These are phyloP conservation scores for Lentinula aciculospora DNA, from an alignment of 768 basidiomycete genomes.

Conservation along the genomic window DNA sequence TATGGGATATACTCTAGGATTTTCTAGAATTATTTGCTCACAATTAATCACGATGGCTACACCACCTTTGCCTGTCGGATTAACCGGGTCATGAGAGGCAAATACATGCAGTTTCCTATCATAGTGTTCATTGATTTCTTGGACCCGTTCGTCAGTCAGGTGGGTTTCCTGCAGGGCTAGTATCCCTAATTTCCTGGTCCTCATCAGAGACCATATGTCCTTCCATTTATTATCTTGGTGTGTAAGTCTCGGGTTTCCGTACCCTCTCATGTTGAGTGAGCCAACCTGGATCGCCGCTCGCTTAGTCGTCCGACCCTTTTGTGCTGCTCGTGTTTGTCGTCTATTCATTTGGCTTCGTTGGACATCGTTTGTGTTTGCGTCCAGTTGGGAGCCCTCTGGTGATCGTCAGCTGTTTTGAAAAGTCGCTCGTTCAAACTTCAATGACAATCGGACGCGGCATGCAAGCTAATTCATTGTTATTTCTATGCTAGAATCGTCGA, in stretches of 20 bases:
- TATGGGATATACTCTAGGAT: conserved; percentile 9
- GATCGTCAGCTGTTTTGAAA: no score
- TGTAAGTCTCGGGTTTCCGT: not conserved
- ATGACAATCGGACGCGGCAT: no score
- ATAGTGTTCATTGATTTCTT: conserved; percentile 7
- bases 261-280: conserved; percentile 10
- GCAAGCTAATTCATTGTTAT: no score
- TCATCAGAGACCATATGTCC: conserved; percentile 14
- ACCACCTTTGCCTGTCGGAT: conserved; percentile 18
- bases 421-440: no score
- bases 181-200: conserved; percentile 19
- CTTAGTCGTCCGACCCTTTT: not conserved
- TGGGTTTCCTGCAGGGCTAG: conserved; percentile 27
- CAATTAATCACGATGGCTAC: conserved; percentile 31
- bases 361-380: not conserved
- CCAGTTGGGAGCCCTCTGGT: not conserved
- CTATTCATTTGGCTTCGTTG: not conserved
- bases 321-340: not conserved
- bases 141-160: conserved; percentile 13
- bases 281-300: not conserved
- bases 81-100: conserved; percentile 10
- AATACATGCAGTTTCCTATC: conserved; percentile 14
- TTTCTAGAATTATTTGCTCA: conserved; percentile 12
- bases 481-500: no score
- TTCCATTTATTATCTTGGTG: conserved; percentile 11